Base-by-base conservation (phyloP, 371 early-diverging fungal genomes). In the Lichtheimia ornata region DNA sequence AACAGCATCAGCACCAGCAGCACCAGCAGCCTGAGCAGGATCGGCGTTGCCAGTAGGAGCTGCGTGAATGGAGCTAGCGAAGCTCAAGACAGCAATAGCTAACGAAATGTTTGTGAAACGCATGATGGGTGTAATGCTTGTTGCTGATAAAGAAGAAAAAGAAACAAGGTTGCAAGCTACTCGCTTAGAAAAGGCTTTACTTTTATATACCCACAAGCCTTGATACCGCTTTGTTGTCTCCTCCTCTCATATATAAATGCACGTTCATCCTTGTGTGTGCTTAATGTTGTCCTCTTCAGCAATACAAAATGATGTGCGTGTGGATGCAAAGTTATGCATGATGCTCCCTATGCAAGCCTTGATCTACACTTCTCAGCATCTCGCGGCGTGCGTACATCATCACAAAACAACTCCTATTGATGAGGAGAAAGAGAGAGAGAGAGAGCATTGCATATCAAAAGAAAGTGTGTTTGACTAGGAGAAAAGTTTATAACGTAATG, bases 21-120 rank as follows among this genome's bases (percentile, higher is more conserved):
- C 35, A 28, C 28, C 54, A 30, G 18, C 35, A 27, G 15, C 40
- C 3, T 27, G 5, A 12, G 30, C 24, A 52, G 35, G 18, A 20
- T 14, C 54, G 3, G 13, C 3, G 1, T 7, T 11, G 17, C 42
- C 53, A 20, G 35, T 22, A 41, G 60, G 60, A 58, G 63, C 63
- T 12, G 58, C 63, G 27, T 63, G 44, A 11, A 56, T 24, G 11
- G 50, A 14, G 52, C 51, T 24, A 25, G 56, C 62, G 30, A 63
- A 18, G 35, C 54, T 30, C 30, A 45, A 47, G 52, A 47, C 53
- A 18, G 63, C 63, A n/a, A 53, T 58, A 44, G 63, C 57, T 9
- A 63, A 25, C 15, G 58, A 30, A 35, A 63, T 57, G 44, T 53
- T 25, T 20, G 52, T 51, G 58, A 52, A 63, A n/a, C 58, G 63